Conservation (phyloP, 352 stramenopile genomes). For the Phytophthora foliorum region DNA sequence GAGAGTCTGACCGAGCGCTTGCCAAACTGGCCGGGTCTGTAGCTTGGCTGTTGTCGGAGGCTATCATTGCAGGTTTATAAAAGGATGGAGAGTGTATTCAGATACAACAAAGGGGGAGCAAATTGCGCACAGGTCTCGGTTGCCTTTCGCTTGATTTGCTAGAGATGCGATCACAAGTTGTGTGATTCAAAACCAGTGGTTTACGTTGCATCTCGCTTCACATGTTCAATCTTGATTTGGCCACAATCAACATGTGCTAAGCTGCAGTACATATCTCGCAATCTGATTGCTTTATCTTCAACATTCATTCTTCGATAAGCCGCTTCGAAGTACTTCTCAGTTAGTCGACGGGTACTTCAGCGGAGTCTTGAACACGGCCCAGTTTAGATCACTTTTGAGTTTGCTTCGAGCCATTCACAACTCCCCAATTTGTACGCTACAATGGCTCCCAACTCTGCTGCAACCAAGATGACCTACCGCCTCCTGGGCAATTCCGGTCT, state of each 20-base stretch:
- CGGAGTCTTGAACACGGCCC: too few species aligned
- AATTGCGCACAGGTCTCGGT: neutral
- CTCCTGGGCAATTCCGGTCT: conserved; percentile 4
- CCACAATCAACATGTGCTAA: too few species aligned
- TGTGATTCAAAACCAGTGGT: too few species aligned
- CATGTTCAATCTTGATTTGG: too few species aligned
- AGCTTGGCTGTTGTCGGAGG: neutral
- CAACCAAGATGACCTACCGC: conserved; percentile 3
- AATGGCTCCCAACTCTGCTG: neutral
- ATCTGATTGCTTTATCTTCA: too few species aligned
- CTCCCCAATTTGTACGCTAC: neutral
- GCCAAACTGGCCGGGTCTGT: conserved; percentile 73
- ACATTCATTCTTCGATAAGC: too few species aligned
- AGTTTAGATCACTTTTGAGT: neutral
- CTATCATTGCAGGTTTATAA: neutral
- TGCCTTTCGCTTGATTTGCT: neutral
- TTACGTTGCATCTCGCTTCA: too few species aligned
- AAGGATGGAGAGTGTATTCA: neutral
- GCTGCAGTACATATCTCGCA: too few species aligned
- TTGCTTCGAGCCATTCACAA: neutral
- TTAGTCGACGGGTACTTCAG: too few species aligned
- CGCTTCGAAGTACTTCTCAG: too few species aligned
- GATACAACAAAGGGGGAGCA: neutral
- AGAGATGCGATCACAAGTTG: neutral
- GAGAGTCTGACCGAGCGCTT: conserved; percentile 55